Conservation (phyloP, 2,329 filamentous ascomycete species). For the Fusarium sp. region DNA sequence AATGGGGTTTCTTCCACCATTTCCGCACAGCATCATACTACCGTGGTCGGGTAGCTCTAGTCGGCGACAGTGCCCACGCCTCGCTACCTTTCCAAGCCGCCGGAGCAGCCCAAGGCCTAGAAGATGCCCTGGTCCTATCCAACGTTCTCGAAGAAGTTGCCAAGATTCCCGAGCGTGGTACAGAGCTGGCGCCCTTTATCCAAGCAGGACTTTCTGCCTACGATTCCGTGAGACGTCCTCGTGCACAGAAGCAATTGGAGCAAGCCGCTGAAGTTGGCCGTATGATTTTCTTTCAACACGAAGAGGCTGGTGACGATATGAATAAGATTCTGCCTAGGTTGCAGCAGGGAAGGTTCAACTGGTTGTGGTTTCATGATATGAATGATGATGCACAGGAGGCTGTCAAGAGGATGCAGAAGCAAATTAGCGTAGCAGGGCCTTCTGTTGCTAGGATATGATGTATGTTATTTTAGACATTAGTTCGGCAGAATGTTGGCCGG, state of each 20-base stretch:
- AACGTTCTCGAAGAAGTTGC: not conserved
- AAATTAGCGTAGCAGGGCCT: not conserved
- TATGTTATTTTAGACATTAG: no score
- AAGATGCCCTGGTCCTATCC: not conserved
- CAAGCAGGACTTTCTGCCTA: not conserved
- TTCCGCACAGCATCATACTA: not conserved
- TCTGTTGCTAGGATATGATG: not conserved
- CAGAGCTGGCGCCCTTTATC: accelerated
- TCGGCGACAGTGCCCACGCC: not conserved
- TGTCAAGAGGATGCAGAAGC: not conserved
- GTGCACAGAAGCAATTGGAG: not conserved
- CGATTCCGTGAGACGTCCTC: not conserved
- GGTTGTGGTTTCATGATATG: not conserved
- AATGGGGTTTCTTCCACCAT: not conserved
- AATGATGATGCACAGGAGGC: not conserved
- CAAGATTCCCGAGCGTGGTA: not conserved
- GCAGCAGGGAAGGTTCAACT: not conserved
- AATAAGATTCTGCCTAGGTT: not conserved
- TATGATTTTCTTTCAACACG: not conserved
- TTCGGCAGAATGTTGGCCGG: no score
- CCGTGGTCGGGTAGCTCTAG: not conserved
- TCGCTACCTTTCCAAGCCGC: not conserved
- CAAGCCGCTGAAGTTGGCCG: not conserved
- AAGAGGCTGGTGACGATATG: not conserved
- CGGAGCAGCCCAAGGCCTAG: not conserved